Percentiles rank a stretch among this genome's conserved stretches.
These are phyloP conservation scores for Fusarium concolor DNA, from an alignment of 2,329 filamentous ascomycete species.

Conservation along the genomic window DNA sequence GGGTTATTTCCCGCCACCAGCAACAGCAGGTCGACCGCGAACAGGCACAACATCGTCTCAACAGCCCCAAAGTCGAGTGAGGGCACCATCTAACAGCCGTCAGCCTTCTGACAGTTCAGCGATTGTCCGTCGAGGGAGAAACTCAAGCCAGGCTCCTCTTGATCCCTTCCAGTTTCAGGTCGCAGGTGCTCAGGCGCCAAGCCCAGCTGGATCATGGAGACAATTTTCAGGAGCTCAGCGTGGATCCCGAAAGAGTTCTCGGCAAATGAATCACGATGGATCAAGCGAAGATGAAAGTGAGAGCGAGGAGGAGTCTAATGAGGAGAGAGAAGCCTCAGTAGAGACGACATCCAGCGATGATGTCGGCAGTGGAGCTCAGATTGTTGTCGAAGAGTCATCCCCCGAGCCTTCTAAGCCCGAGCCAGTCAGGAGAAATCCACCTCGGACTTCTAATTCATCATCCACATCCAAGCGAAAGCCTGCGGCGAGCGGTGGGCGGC, in stretches of 20 bases:
- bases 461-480: conserved; percentile 57
- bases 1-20: conserved; percentile 64
- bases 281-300: conserved; percentile 53
- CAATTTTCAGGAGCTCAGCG: conserved; percentile 52
- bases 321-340: conserved; percentile 45
- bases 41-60: conserved; percentile 58
- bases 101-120: conserved; percentile 59
- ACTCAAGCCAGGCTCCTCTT: conserved; percentile 45
- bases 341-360: conserved; percentile 54
- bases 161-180: conserved; percentile 68
- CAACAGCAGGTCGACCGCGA: conserved; percentile 54
- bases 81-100: conserved; percentile 51
- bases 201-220: conserved; percentile 52
- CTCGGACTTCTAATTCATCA: conserved; percentile 44
- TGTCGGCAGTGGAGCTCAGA: conserved; percentile 51
- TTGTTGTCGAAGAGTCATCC: conserved; percentile 50
- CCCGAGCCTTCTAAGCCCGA: conserved; percentile 45
- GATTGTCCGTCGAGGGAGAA: conserved; percentile 50
- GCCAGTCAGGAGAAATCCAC: conserved; percentile 53
- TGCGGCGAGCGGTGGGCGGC: conserved; percentile 47
- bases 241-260: conserved; percentile 46
- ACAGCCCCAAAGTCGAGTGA: conserved; percentile 50
- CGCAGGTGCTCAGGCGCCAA: conserved; percentile 55
- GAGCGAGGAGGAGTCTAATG: conserved; percentile 44
- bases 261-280: conserved; percentile 47